Evolutionary conservation across 2,329 filamentous ascomycete species (phyloP), one percentile per base, ranked within the genome.

Genomic region (Apiospora kogelbergensis): DNA sequence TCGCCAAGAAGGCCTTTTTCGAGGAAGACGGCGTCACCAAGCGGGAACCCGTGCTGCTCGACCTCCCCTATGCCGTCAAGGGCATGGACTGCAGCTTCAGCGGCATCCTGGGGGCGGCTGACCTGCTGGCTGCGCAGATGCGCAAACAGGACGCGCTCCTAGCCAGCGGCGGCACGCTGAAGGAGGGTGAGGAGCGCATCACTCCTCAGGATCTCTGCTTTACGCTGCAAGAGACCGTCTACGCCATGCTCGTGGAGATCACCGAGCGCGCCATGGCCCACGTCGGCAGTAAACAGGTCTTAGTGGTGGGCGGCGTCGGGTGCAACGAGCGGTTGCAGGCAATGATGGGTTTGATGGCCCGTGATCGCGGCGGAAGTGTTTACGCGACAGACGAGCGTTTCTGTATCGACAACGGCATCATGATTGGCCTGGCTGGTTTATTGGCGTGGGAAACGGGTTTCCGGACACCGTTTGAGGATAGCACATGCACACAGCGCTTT

Each of bases 361-460:
- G 85, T 60, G 95, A 97, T 79, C 85, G 96, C 45, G 93, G 94
- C 67, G 96, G 96, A 4, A 95, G 90, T 76, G 93, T 98, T 3
- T 98, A 93, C 81, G 95, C 96, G 30, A 98, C 95, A 0, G 96
- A 99, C 79, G 96, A 99, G 84, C 87, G 96, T 63, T 99, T 97
- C 80, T 99, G 96, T 79, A 99, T 99, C 75, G 96, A 99, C 81
- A 99, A 99, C 76, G 96, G 96, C 65, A 98, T 99, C 78, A 99
- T 99, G 96, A 99, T 99, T 83, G 96, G 96, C 1, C 95, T 99
- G 80, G 96, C 96, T 1, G 96, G 96, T 2, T 81, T 99, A 75
- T 79, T 98, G 76, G 95, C 95, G 1, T 96, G 92, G 78, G 86
- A 90, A 79, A 95, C 90, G 20, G 95, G 95, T 1, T 94, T 94